Base-by-base conservation (phyloP, 2,329 filamentous ascomycete species). In the Calonectria hawksworthii region DNA sequence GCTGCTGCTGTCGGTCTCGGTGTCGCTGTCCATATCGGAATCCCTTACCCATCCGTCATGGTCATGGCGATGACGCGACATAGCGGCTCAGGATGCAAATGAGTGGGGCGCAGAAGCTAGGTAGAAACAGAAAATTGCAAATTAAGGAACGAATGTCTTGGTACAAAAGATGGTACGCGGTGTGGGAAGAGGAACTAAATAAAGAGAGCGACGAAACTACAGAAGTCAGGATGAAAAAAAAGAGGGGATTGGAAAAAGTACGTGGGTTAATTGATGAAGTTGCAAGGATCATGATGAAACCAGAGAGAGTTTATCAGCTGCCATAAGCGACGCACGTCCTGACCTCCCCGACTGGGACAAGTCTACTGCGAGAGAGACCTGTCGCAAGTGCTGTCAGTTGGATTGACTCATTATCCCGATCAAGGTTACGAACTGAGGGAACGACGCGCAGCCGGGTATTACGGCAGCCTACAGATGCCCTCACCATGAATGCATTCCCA, bases 1-100 rank as follows among this genome's bases (percentile, higher is more conserved):
- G 18, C 67, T 72, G 50, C 74, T 32, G 30, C 30, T 75, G 30
- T 78, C 79, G 26, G 71, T 38, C 9, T 78, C 75, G 16, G 64
- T 68, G n/a, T 73, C 65, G 30, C 54, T 38, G 9, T 64, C 32
- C 28, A 56, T 30, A 36, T 69, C 28, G 21, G 26, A 63, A 11
- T 38, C 56, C 11, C 23, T 16, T 28, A 23, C 16, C n/a, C 11
- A 41, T 23, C 26, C 52, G 52, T 63, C 56, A 5, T n/a, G 56
- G 23, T 36, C 56, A 63, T 77, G 54, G 34, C 32, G 23, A 14
- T 41, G 11, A 54, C 59, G 68, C 47, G 74, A 28, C 74, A 75
- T 73, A 38, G 26, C 41, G 10, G 10, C 6, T 38, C 26, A 38
- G 21, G 30, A 30, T 34, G 30, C n/a, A 21, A 63, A 23, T 63